phyloP scores from a whole-genome alignment of 163 green algal species.

The Coccomyxa subellipsoidea region DNA sequence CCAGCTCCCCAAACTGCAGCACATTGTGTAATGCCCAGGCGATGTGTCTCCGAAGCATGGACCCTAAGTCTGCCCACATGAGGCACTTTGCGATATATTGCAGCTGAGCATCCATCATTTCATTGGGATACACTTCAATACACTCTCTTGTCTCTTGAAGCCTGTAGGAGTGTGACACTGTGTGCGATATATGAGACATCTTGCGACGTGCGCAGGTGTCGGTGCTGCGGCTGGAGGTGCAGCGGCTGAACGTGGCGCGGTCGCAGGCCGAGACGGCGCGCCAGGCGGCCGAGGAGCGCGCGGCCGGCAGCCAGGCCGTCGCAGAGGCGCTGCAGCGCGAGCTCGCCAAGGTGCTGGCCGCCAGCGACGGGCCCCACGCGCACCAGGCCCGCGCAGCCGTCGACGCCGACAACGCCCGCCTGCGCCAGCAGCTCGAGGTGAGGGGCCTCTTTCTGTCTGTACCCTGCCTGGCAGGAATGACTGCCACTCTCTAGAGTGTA shows the following conservation, averaged over 20 bases:
- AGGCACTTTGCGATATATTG: too few relatives aligned
- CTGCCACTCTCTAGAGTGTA: too few relatives aligned
- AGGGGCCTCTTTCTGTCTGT: too few relatives aligned
- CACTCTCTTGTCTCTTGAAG: too few relatives aligned
- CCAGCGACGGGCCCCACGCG: neutral
- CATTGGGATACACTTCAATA: too few relatives aligned
- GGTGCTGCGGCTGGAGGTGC: slow-evolving; percentile 8
- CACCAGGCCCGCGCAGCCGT: neutral
- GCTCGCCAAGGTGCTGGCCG: neutral
- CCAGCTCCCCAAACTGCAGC: neutral
- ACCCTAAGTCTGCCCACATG: too few relatives aligned
- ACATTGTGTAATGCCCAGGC: too few relatives aligned
- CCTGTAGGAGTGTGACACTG: too few relatives aligned
- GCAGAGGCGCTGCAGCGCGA: neutral
- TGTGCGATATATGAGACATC: too few relatives aligned
- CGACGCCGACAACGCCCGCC: neutral
- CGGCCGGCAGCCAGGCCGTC: neutral
- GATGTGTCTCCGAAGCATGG: too few relatives aligned
- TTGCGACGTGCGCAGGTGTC: slow-evolving; percentile 7
- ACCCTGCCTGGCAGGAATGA: too few relatives aligned
- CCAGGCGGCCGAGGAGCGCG: neutral
- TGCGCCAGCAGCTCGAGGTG: slow-evolving; percentile 9
- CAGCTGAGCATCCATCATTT: too few relatives aligned
- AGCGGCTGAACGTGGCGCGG: neutral
- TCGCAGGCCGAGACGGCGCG: neutral